Conservation (phyloP, 495 filamentous ascomycete species). For the Clavariopsis aquatica region DNA sequence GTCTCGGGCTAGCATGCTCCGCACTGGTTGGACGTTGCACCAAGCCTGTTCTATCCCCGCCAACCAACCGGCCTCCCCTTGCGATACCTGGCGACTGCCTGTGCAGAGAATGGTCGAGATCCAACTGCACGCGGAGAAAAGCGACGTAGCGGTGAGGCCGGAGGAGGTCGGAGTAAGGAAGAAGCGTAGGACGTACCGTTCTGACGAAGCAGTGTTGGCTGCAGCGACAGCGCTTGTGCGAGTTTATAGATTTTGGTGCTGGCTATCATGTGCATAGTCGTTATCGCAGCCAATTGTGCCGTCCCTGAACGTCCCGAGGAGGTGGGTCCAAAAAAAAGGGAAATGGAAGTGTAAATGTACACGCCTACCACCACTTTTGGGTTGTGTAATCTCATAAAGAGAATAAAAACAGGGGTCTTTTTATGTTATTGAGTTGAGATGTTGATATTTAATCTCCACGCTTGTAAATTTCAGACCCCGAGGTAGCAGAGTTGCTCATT, state of each 20-base stretch:
- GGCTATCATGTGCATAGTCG: conserved; percentile 9
- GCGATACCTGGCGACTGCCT: background rate
- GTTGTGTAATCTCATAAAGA: too few species aligned
- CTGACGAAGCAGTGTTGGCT: conserved; percentile 3
- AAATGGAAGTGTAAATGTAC: background rate
- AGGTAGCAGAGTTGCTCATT: too few species aligned
- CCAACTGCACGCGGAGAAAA: background rate
- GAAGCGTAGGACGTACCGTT: background rate
- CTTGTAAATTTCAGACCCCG: too few species aligned
- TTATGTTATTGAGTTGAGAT: too few species aligned
- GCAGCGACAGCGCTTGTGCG: conserved; percentile 7
- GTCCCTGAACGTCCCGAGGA: conserved; percentile 6
- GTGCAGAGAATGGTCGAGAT: background rate
- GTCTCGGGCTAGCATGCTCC: conserved; percentile 28
- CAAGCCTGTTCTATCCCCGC: conserved; percentile 2
- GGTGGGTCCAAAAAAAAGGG: background rate
- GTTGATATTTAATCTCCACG: too few species aligned
- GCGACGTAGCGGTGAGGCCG: conserved; percentile 24
- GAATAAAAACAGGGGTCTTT: too few species aligned
- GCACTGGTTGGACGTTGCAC: conserved; percentile 12
- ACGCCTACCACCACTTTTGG: background rate
- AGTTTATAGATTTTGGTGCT: conserved; percentile 2
- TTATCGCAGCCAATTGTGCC: conserved; percentile 6
- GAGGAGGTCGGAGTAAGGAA: background rate
- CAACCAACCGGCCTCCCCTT: background rate